These are phyloP conservation scores for Pseudocohnilembus persalinus DNA, from an alignment of 169 alveolate species.

Conservation along the genomic window DNA sequence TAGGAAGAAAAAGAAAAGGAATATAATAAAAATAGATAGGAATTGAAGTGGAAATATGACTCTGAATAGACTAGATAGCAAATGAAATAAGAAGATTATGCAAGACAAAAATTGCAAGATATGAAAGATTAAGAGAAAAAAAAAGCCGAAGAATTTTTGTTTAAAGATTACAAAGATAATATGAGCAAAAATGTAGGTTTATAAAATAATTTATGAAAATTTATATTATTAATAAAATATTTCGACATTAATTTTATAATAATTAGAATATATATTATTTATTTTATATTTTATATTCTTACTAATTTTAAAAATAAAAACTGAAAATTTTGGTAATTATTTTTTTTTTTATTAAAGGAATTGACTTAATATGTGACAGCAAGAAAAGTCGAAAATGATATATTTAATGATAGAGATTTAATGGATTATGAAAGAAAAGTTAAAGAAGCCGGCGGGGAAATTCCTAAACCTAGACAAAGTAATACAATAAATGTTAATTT, in stretches of 20 bases:
- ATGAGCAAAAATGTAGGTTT: conserved; percentile 54
- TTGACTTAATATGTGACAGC: conserved; percentile 20
- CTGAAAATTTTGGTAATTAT: too few species aligned
- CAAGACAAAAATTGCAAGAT: conserved; percentile 55
- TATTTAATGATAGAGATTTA: conserved; percentile 37
- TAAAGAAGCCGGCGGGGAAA: conserved; percentile 24
- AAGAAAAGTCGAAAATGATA: conserved; percentile 35
- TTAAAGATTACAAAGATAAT: conserved; percentile 45
- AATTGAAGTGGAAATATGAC: conserved; percentile 54
- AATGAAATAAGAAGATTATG: conserved; percentile 50
- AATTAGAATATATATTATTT: not conserved
- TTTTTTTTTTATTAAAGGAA: not conserved
- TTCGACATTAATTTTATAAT: conserved; percentile 25
- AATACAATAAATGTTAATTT: conserved; percentile 63
- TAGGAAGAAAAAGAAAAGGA: conserved; percentile 17
- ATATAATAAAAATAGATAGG: conserved; percentile 46
- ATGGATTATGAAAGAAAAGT: conserved; percentile 33
- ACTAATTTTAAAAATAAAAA: not conserved
- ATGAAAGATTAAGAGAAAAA: conserved; percentile 54
- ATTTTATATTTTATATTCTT: not conserved
- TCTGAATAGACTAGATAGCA: conserved; percentile 55
- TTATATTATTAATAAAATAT: conserved; percentile 45
- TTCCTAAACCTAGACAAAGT: conserved; percentile 56
- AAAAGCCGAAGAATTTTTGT: conserved; percentile 52
- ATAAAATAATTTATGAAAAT: conserved; percentile 43